These are phyloP conservation scores for Candida argentea DNA, from an alignment of 805 yeast genomes.

Conservation along the genomic window DNA sequence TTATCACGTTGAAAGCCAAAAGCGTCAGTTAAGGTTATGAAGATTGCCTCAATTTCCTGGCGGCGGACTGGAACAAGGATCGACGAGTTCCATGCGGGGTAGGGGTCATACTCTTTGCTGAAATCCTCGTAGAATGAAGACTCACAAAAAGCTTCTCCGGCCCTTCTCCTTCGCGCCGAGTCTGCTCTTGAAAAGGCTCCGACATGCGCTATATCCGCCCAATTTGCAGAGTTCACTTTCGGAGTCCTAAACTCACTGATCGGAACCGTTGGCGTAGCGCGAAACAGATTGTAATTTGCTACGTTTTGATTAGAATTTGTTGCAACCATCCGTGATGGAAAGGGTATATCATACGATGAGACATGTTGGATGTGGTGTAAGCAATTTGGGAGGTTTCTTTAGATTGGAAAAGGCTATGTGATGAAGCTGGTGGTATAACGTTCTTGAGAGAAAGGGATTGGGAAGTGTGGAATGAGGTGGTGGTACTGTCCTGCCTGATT, in stretches of 20 bases:
- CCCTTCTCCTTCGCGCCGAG: slow-evolving; percentile 12
- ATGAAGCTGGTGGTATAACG: too few species aligned
- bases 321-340: too few species aligned
- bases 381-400: too few species aligned
- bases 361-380: too few species aligned
- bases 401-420: too few species aligned
- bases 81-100: slow-evolving; percentile 42
- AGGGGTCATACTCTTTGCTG: slow-evolving; percentile 38
- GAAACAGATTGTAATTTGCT: too few species aligned
- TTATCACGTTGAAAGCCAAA: slow-evolving; percentile 67
- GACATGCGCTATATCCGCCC: slow-evolving; percentile 7
- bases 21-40: slow-evolving; percentile 38
- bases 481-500: too few species aligned
- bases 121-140: slow-evolving; percentile 32
- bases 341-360: too few species aligned
- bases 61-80: slow-evolving; percentile 38
- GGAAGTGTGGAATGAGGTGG: too few species aligned
- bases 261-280: slow-evolving; percentile 4
- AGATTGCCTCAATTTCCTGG: slow-evolving; percentile 46
- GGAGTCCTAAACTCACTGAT: slow-evolving; percentile 39
- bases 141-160: slow-evolving; percentile 30
- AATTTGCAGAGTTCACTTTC: slow-evolving; percentile 19
- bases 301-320: too few species aligned
- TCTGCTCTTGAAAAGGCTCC: slow-evolving; percentile 21
- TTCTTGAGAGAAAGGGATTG: too few species aligned